Evolutionary conservation across 257 asterid genomes (phyloP), one percentile per base, ranked within the genome.

Genomic region (Solanum chiquidenum): DNA sequence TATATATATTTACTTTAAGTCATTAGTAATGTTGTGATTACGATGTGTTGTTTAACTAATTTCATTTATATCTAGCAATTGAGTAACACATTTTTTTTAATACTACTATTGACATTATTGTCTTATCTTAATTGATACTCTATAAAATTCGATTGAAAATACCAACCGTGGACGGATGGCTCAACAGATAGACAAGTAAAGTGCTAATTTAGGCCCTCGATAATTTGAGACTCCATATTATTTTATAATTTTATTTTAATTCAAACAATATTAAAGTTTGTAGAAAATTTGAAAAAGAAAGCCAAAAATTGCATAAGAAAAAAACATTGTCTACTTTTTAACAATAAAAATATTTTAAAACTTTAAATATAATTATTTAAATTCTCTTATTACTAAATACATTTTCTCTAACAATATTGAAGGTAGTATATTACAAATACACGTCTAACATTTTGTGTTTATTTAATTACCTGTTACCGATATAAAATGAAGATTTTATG

Each of bases 81-180:
- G 1, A 1, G 0, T 16, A 52, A 52, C 21, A 2, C 9, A 6
- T 9, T 40, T 9, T 3, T 9, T 52, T 52, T 14, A 52, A 16
- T 52, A 52, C 1, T 52, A 52, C 1, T 16, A 0, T 2, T 2
- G 62, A 0, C 1, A 52, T 16, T 18, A 1, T 18, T 18, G 0
- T 52, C 0, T 52, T 18, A 52, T 52, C 62, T 52, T 52, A 52
- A 52, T 52, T 18, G 10, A 18, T 0, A 52, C 0, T 5, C 58
- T 49, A 49, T 49, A 49, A 13, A 49, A 52, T 52, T 52, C 1
- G n/a, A 52, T 52, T 52, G 1, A 52, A 0, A 52, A 18, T 14
- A 49, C 0, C 9, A 52, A 52, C 1, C 0, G 0, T 52, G 2
- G 9, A 16, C 23, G 9, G n/a, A 16, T 18, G 62, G 3, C 62